These are phyloP conservation scores for Shiraia sp. DNA, from an alignment of 2,329 filamentous ascomycete species.

Conservation along the genomic window DNA sequence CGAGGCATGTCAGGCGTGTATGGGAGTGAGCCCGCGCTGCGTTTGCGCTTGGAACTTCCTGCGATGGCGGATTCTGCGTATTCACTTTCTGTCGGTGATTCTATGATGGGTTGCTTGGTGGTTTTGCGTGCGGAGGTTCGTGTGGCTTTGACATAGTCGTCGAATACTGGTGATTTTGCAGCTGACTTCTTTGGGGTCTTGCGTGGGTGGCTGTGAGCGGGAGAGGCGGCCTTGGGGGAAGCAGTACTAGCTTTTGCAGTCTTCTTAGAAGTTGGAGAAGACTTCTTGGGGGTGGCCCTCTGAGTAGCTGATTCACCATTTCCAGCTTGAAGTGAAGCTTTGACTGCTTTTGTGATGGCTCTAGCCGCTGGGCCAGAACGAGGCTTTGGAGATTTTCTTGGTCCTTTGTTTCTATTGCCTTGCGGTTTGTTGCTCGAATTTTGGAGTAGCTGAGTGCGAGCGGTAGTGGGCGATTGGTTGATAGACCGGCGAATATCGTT, in stretches of 20 bases:
- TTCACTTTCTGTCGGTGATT: background rate
- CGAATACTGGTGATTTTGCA: no score
- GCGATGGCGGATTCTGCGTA: background rate
- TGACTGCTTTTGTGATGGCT: background rate
- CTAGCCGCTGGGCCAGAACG: constrained; percentile 1
- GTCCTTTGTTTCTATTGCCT: background rate
- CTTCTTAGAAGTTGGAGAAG: background rate
- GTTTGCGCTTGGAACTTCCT: constrained; percentile 1
- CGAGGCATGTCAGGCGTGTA: background rate
- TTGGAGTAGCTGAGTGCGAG: background rate
- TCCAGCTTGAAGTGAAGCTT: background rate
- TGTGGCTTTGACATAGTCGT: no score
- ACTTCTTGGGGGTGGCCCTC: background rate
- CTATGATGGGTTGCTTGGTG: background rate
- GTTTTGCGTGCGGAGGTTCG: background rate
- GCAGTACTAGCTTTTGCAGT: no score
- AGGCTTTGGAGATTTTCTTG: background rate
- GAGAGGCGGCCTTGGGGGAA: no score
- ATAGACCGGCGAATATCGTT: constrained; percentile 10
- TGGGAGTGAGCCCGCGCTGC: background rate
- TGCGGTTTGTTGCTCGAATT: background rate
- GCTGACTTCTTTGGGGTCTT: no score
- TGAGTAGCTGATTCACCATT: background rate
- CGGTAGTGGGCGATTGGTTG: constrained; percentile 14
- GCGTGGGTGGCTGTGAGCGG: no score